These are phyloP conservation scores for Leishmania mexicana DNA, from an alignment of 208 protist species.

Conservation along the genomic window DNA sequence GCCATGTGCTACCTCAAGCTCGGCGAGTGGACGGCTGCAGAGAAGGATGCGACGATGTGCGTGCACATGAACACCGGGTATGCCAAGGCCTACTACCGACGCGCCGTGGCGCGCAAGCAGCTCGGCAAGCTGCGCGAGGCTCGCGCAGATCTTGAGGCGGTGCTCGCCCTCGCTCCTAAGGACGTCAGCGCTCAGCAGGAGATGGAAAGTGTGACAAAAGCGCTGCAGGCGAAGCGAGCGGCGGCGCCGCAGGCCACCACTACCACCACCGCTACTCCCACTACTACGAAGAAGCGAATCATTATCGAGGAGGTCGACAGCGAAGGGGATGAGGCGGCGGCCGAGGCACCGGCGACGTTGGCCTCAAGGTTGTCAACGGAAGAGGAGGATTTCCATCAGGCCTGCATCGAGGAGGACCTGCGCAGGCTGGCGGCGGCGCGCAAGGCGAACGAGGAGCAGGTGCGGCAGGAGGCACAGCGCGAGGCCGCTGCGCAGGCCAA, in stretches of 20 bases:
- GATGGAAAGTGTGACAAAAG: conserved; percentile 74
- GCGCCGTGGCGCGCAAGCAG: conserved; percentile 83
- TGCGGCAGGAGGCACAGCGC: conserved; percentile 32
- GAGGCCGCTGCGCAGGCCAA: conserved; percentile 35
- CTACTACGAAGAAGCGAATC: conserved; percentile 66
- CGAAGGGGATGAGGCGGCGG: conserved; percentile 56
- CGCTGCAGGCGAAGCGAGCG: conserved; percentile 61
- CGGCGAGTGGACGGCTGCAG: conserved; percentile 69
- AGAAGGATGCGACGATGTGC: conserved; percentile 81
- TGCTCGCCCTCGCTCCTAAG: conserved; percentile 76
- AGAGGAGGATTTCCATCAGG: conserved; percentile 32
- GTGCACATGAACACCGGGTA: conserved; percentile 83
- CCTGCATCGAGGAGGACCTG: conserved; percentile 45
- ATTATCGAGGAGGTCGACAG: conserved; percentile 86
- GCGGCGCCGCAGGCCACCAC: conserved; percentile 1
- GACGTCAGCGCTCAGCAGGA: conserved; percentile 72
- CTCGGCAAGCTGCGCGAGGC: conserved; percentile 86
- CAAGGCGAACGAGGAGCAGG: conserved; percentile 31
- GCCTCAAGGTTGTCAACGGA: conserved; percentile 13
- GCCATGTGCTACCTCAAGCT: conserved; percentile 87
- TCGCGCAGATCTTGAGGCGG: conserved; percentile 81
- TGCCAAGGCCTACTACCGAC: conserved; percentile 88
- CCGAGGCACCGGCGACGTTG: conserved; percentile 2
- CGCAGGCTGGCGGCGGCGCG: conserved; percentile 37
- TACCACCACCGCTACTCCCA: conserved; percentile 4